Percentiles rank a stretch among this genome's conserved stretches.
phyloP scores from a whole-genome alignment of 306 rosid species.

The Vigna mungo region DNA sequence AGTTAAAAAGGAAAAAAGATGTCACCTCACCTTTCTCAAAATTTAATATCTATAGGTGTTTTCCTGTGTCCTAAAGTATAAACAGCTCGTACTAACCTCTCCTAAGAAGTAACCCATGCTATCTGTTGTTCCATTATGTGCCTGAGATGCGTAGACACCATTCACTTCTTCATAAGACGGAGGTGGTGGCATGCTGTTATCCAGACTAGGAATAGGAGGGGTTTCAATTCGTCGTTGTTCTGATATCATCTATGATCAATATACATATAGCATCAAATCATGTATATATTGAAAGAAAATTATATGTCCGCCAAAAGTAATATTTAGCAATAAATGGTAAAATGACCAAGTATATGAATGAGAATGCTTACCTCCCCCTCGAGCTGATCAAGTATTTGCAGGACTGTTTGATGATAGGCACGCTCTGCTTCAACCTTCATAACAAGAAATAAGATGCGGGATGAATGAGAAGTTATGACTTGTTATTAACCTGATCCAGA shows the following conservation, averaged over 20 bases:
- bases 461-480: constrained; percentile 22
- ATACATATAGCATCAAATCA: constrained; percentile 36
- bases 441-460: constrained; percentile 36
- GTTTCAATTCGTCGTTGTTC: constrained; percentile 94
- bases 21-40: constrained; percentile 20
- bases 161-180: constrained; percentile 90
- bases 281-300: constrained; percentile 38
- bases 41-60: constrained; percentile 9
- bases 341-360: constrained; percentile 12
- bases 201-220: constrained; percentile 74
- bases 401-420: constrained; percentile 82
- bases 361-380: constrained; percentile 81
- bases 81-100: constrained; percentile 65
- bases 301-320: constrained; percentile 10
- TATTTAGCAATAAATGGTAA: constrained; percentile 31
- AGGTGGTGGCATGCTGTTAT: constrained; percentile 79
- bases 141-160: constrained; percentile 77
- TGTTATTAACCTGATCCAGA: constrained; percentile 23
- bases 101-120: constrained; percentile 87
- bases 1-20: constrained; percentile 38
- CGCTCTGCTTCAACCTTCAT: constrained; percentile 95
- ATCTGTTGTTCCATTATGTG: constrained; percentile 74
- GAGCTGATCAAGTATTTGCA: constrained; percentile 88
- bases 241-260: constrained; percentile 72
- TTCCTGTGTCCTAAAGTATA: constrained; percentile 5